phyloP scores from a whole-genome alignment of 306 rosid species.

The Prunus davidiana region DNA sequence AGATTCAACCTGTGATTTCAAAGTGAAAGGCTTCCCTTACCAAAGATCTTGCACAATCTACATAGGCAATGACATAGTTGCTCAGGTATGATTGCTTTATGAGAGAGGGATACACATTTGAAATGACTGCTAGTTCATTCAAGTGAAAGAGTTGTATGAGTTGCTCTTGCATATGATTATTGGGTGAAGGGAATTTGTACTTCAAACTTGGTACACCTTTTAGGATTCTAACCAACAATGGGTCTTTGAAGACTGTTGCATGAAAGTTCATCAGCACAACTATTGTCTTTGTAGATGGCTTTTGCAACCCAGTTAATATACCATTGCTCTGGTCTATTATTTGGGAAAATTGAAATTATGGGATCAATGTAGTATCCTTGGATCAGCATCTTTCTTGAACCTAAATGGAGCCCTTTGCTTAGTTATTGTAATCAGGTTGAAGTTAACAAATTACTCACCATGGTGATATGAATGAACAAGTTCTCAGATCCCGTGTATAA shows the following conservation, averaged over 20 bases:
- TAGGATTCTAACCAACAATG: neutral
- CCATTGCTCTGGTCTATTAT: neutral
- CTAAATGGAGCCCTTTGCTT: neutral
- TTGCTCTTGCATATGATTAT: neutral
- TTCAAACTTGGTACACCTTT: neutral
- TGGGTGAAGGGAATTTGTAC: neutral
- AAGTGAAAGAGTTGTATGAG: neutral
- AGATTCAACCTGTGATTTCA: conserved; percentile 40
- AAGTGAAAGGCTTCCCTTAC: conserved; percentile 65
- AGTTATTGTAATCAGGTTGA: neutral
- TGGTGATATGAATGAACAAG: neutral
- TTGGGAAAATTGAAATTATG: neutral
- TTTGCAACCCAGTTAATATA: neutral
- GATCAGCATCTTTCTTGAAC: neutral
- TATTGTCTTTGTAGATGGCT: neutral
- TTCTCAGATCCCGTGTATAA: neutral
- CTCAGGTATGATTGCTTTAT: conserved; percentile 54
- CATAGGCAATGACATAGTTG: conserved; percentile 50
- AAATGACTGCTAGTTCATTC: neutral
- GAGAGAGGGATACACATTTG: too few species aligned
- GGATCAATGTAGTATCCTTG: conserved; percentile 2
- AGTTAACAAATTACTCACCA: neutral
- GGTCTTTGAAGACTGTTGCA: neutral
- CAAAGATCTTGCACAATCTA: conserved; percentile 66
- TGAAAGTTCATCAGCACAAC: neutral